These are phyloP conservation scores for Fraxinus floribunda DNA, from an alignment of 305 asterid genomes.

Conservation along the genomic window DNA sequence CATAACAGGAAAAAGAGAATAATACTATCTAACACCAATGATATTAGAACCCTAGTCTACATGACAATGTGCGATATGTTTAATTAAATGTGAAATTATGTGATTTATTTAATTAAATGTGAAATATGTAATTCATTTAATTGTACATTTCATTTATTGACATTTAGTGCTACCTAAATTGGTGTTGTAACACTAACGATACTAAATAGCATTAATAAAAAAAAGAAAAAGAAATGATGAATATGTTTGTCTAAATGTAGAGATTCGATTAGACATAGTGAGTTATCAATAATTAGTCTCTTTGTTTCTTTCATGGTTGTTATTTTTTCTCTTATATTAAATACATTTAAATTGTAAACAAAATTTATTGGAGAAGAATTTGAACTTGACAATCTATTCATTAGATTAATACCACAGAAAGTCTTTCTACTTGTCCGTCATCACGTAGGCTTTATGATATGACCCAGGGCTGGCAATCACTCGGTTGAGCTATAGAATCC, in stretches of 20 bases:
- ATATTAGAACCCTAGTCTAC: too few relatives aligned
- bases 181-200: not conserved
- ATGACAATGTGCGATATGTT: not conserved
- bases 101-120: too few relatives aligned
- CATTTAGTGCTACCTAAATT: not conserved
- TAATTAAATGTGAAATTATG: too few relatives aligned
- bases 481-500: too few relatives aligned
- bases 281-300: not conserved
- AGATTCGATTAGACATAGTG: not conserved
- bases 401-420: not conserved
- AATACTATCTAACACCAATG: too few relatives aligned
- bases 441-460: too few relatives aligned
- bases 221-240: not conserved
- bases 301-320: not conserved
- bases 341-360: not conserved
- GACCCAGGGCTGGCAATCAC: too few relatives aligned
- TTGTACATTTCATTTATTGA: not conserved
- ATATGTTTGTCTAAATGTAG: not conserved
- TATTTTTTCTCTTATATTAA: not conserved
- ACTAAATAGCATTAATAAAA: not conserved
- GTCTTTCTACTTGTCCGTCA: not conserved
- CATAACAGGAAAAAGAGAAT: too few relatives aligned
- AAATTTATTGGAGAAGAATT: not conserved
- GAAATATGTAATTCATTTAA: too few relatives aligned
- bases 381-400: not conserved